Base-by-base conservation (phyloP, 768 basidiomycete species). In the Leccinum ochraceum region DNA sequence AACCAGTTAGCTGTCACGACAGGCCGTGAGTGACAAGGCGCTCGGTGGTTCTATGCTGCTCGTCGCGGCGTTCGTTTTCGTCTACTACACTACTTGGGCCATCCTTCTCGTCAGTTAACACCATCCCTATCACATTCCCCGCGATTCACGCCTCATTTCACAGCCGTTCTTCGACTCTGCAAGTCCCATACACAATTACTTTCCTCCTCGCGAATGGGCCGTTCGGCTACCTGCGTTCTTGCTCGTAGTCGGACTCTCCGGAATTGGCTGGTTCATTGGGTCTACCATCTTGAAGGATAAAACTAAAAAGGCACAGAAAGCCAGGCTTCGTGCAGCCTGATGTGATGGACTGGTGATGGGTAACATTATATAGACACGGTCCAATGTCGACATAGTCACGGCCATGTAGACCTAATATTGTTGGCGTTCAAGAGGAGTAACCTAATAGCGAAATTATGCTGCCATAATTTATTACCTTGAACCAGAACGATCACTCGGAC, bases 51-150 rank as follows among this genome's bases (percentile, higher is more conserved):
- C 78, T 48, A 92, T 96, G 90, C 84, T 97, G 70, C 79, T 91
- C 63, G 80, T 83, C 62, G 92, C 93, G 36, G 82, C 84, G 6
- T 73, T 86, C 49, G 84, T 91, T 39, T 96, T 96, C 77, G 77
- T 83, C 10, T 98, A 98, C 74, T 98, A 98, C 74, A 94, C 95
- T 2, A 80, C 83, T 28, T 98, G 95, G 95, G 88, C 94, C 14
- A 81, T 97, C 57, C 77, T 98, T 54, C 82, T 95, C 57, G 95
- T 94, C 65, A 68, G 89, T 75, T 75, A 6, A 16, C 7, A 28
- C 36, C 4, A 34, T 24, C 9, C 32, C 20, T 14, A 30, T 14
- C 3, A 30, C 52, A 20, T 53, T 42, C 55, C 30, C 55, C 30
- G 42, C 53, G 7, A 36, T 46, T 66, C 48, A 54, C 59, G 53